Percentiles rank a stretch among this genome's conserved stretches.
phyloP scores from a whole-genome alignment of 371 early-diverging fungal species.

The Capniomyces stellatus region DNA sequence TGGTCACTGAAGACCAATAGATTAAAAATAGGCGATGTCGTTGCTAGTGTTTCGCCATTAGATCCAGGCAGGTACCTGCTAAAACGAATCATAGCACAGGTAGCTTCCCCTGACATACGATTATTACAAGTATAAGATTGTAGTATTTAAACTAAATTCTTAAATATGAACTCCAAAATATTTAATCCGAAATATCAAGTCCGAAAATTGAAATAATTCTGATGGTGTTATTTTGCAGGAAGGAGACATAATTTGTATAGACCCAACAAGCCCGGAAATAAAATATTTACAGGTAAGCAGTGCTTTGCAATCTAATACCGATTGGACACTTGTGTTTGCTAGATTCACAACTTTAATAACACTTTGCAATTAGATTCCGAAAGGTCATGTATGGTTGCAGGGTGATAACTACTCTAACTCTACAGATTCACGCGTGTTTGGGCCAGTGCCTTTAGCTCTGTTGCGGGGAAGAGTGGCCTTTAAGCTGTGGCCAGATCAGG shows the following conservation, averaged over 20 bases:
- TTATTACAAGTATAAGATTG: no score
- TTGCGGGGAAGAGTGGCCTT: constrained; percentile 29
- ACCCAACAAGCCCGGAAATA: constrained; percentile 13
- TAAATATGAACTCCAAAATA: no score
- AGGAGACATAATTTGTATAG: constrained; percentile 19
- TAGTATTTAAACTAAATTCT: no score
- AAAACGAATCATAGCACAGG: constrained; percentile 33
- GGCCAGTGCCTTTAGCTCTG: constrained; percentile 39
- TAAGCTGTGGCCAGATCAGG: constrained; percentile 15
- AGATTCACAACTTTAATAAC: no score
- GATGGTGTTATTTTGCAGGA: no score
- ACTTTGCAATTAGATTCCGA: constrained; percentile 19
- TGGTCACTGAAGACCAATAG: constrained; percentile 20
- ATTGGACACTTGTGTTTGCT: no score
- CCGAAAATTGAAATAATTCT: no score
- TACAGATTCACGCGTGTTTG: constrained; percentile 40
- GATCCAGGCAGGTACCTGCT: constrained; percentile 24
- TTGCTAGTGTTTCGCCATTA: constrained; percentile 30
- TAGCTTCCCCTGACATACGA: no score
- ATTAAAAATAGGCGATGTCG: constrained; percentile 32
- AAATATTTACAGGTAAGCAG: no score
- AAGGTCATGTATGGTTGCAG: constrained; percentile 25
- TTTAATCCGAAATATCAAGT: no score
- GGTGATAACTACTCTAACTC: constrained; percentile 41
- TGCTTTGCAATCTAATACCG: no score